Evolutionary conservation across 2,329 filamentous ascomycete genomes (phyloP).

Genomic region (Colletotrichum paranaense): DNA sequence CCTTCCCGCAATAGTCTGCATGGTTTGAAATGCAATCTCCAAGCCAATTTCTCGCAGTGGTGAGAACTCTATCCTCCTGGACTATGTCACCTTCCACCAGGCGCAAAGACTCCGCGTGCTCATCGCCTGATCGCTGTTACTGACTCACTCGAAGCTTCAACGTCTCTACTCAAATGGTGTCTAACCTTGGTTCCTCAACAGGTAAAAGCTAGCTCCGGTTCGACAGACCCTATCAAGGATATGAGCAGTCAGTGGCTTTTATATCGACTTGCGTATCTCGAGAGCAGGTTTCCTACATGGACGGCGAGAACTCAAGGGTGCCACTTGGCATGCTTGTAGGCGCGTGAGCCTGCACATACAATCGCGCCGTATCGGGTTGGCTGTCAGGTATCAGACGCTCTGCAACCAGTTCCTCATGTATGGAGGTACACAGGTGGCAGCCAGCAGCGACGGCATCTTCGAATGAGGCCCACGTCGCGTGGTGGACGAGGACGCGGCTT

Average conservation of each 20-base stretch:
- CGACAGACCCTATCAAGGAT: neutral
- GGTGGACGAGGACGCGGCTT: neutral
- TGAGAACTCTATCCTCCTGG: neutral
- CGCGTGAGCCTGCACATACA: neutral
- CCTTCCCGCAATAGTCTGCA: neutral
- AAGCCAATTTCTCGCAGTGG: neutral
- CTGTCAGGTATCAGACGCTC: neutral
- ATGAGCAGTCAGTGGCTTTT: too few relatives aligned
- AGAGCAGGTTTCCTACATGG: neutral
- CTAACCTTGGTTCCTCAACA: neutral
- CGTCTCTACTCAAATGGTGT: neutral
- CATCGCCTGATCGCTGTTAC: neutral
- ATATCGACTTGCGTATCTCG: neutral
- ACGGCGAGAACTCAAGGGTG: neutral
- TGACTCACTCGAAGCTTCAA: neutral
- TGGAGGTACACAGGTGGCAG: neutral
- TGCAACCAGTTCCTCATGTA: neutral
- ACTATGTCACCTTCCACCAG: neutral
- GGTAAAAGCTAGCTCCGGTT: neutral
- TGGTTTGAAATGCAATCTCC: neutral
- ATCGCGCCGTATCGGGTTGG: neutral
- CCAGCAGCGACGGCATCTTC: neutral
- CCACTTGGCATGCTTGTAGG: neutral
- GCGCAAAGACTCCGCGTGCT: neutral
- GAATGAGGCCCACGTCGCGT: neutral